Evolutionary conservation across 139 green algal genomes (phyloP).

Genomic region (Coelastrella sp.): DNA sequence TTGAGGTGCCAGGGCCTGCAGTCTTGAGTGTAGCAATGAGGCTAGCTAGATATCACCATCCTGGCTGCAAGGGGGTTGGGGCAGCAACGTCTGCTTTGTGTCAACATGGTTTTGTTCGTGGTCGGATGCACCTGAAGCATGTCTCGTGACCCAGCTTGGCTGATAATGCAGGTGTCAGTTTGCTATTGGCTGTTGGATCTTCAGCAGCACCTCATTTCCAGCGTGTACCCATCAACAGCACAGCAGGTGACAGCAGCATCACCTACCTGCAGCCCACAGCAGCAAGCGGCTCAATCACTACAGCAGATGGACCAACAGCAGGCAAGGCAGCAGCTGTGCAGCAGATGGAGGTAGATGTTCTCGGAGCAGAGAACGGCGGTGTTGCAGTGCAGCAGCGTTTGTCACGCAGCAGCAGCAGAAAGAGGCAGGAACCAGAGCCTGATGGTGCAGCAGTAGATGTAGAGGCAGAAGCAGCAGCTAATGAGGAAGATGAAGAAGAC

Average conservation of each 20-base stretch:
- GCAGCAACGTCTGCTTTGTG: no score
- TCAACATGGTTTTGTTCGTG: no score
- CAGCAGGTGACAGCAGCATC: conserved; percentile 25
- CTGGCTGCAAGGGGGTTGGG: no score
- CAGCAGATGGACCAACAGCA: neutral
- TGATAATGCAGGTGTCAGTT: conserved; percentile 42
- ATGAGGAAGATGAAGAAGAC: conserved; percentile 7
- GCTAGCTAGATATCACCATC: no score
- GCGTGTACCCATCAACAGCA: conserved; percentile 48
- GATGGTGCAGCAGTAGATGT: conserved; percentile 27
- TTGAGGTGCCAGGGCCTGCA: no score
- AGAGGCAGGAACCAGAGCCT: conserved; percentile 33
- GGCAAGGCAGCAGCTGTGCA: neutral
- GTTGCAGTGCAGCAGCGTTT: conserved; percentile 28
- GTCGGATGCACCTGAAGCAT: no score
- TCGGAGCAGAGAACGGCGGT: conserved; percentile 42
- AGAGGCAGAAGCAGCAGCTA: conserved; percentile 1
- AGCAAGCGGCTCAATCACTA: neutral
- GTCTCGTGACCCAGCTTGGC: no score
- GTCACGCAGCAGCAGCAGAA: conserved; percentile 29
- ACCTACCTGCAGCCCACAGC: conserved; percentile 34
- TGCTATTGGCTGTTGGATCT: conserved; percentile 64
- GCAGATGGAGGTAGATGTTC: conserved; percentile 14
- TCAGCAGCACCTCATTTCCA: conserved; percentile 65
- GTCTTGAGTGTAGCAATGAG: no score